Conservation (phyloP, 2,329 filamentous ascomycete species). For the Penicillium janthinellum region DNA sequence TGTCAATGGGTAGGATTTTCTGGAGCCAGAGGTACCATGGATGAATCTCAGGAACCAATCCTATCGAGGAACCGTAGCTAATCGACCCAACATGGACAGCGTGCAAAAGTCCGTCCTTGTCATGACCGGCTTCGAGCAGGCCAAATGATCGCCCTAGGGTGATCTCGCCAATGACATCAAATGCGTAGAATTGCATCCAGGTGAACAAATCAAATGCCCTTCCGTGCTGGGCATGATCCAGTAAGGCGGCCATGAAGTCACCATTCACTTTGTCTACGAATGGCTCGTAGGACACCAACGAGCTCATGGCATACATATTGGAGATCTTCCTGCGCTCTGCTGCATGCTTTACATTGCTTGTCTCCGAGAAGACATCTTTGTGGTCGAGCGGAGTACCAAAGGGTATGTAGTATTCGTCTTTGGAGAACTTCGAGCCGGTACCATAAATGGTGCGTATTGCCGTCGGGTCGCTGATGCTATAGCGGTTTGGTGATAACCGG, state of each 20-base stretch:
- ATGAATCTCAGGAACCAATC: neutral
- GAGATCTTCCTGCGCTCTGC: constrained; percentile 13
- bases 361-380: neutral
- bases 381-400: neutral
- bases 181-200: constrained; percentile 27
- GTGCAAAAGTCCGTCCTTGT: constrained; percentile 46
- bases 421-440: constrained; percentile 16
- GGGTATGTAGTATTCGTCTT: constrained; percentile 19
- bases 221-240: neutral
- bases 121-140: constrained; percentile 1
- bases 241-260: neutral
- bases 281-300: constrained; percentile 14
- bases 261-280: constrained; percentile 8
- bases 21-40: neutral
- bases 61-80: neutral
- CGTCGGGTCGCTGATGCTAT: constrained; percentile 12
- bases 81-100: neutral
- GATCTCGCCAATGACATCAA: constrained; percentile 30
- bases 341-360: constrained; percentile 1
- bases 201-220: constrained; percentile 11
- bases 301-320: constrained; percentile 18
- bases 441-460: constrained; percentile 20
- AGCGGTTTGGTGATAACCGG: constrained; percentile 16
- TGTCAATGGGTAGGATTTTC: neutral
- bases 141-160: constrained; percentile 33